Evolutionary conservation across 331 rosid species (phyloP).

Genomic region (Quercus lobata): DNA sequence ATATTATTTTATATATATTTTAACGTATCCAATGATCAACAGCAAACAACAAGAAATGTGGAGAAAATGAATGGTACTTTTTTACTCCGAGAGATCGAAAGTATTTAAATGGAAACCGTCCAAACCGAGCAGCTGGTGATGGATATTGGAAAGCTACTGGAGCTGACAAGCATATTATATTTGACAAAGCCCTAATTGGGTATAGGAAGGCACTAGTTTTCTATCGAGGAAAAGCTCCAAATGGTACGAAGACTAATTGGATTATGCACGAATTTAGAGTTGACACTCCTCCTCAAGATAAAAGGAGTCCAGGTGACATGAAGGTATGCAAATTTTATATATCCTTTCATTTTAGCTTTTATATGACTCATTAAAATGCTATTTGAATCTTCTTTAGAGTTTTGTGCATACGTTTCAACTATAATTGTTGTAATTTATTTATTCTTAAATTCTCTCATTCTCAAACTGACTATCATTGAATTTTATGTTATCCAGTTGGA

Average conservation of each 20-base stretch:
- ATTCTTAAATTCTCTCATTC: not conserved
- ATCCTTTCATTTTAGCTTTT: not conserved
- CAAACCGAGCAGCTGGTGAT: not conserved
- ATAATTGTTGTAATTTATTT: not conserved
- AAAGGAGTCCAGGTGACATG: not conserved
- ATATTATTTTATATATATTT: not conserved
- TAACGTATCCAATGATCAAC: not conserved
- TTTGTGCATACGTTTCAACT: not conserved
- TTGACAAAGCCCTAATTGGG: not conserved
- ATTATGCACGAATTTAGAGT: conserved; percentile 13
- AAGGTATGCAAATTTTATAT: not conserved
- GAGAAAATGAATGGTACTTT: conserved; percentile 1
- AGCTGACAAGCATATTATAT: not conserved
- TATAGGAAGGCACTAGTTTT: conserved; percentile 5
- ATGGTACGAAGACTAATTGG: conserved; percentile 7
- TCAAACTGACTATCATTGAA: not conserved
- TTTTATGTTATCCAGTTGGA: conserved; percentile 3
- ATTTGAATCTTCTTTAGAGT: not conserved
- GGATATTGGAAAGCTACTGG: conserved; percentile 19
- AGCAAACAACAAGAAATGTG: not conserved
- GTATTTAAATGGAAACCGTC: not conserved
- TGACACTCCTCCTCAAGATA: not conserved
- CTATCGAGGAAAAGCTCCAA: not conserved
- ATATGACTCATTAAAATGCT: not conserved
- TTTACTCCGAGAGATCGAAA: not conserved